phyloP scores from a whole-genome alignment of 2,329 filamentous ascomycete genomes.

The Ophiostoma quercus region DNA sequence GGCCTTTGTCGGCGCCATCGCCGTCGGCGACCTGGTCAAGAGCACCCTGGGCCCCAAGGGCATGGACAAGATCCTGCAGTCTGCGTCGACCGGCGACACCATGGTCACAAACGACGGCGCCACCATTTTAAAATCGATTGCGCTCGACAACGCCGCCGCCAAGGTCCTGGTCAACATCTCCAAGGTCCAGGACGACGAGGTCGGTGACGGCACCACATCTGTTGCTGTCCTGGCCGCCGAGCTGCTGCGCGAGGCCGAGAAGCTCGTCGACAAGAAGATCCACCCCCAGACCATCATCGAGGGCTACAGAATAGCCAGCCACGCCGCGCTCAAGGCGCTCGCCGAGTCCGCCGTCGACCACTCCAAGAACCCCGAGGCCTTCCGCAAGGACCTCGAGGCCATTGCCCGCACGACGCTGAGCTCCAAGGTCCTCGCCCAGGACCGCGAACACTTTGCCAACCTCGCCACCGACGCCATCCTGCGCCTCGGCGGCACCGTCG shows the following conservation, averaged over 20 bases:
- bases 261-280: slow-evolving; percentile 96
- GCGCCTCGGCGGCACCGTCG: slow-evolving; percentile 80
- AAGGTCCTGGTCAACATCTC: slow-evolving; percentile 99
- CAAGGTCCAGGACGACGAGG: slow-evolving; percentile 98
- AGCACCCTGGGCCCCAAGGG: slow-evolving; percentile 95
- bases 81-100: slow-evolving; percentile 94
- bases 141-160: slow-evolving; percentile 94
- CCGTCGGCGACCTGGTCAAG: slow-evolving; percentile 95
- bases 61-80: slow-evolving; percentile 98
- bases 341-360: slow-evolving; percentile 83
- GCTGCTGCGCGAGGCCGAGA: slow-evolving; percentile 91
- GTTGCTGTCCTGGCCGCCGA: slow-evolving; percentile 93
- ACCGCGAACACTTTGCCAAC: slow-evolving; percentile 83
- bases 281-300: slow-evolving; percentile 99
- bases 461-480: slow-evolving; percentile 89
- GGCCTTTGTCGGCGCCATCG: slow-evolving; percentile 97
- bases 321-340: slow-evolving; percentile 77
- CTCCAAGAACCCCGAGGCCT: slow-evolving; percentile 74
- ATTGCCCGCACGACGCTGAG: slow-evolving; percentile 94
- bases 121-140: slow-evolving; percentile 96
- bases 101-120: slow-evolving; percentile 99
- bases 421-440: slow-evolving; percentile 93
- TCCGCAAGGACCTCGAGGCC: slow-evolving; percentile 80
- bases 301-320: slow-evolving; percentile 94
- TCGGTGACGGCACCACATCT: slow-evolving; percentile 97